A percentile compares a stretch with the other conserved stretches of the same genome.
Conservation (phyloP, 805 yeast species). For the Saturnispora halmiae region DNA sequence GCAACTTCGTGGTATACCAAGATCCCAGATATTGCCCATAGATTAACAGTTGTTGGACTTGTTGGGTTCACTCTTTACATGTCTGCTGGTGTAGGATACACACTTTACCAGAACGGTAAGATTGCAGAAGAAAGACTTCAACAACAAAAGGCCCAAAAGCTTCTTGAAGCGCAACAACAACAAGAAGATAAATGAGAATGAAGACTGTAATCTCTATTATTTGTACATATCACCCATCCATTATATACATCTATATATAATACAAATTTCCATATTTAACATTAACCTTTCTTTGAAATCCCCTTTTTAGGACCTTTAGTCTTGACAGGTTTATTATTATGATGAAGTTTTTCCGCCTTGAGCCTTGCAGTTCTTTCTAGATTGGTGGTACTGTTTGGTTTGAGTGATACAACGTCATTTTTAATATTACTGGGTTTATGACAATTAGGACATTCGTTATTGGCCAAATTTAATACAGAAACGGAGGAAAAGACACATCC, state of each 20-base stretch:
- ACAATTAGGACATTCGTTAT: background rate
- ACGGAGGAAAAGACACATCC: background rate
- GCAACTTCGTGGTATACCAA: constrained; percentile 61
- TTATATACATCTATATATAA: too few relatives aligned
- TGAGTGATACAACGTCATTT: background rate
- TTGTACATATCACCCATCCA: too few relatives aligned
- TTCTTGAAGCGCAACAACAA: constrained; percentile 19
- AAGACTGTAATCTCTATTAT: too few relatives aligned
- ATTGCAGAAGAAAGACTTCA: constrained; percentile 38
- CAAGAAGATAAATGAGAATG: background rate
- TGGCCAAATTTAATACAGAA: background rate
- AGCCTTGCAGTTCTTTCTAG: constrained; percentile 17
- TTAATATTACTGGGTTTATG: background rate
- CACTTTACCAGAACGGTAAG: constrained; percentile 44
- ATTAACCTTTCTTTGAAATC: background rate
- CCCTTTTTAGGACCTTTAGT: constrained; percentile 17
- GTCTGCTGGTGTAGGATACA: constrained; percentile 43
- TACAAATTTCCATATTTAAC: too few relatives aligned
- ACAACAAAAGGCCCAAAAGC: constrained; percentile 20
- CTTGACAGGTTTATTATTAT: constrained; percentile 27
- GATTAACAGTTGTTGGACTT: constrained; percentile 58
- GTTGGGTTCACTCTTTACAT: constrained; percentile 46
- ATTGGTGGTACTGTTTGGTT: background rate
- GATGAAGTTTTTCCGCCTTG: constrained; percentile 24
- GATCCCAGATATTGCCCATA: constrained; percentile 62